Evolutionary conservation across 257 asterid species (phyloP), one percentile per base, ranked within the genome.

Genomic region (Linaria vulgaris): DNA sequence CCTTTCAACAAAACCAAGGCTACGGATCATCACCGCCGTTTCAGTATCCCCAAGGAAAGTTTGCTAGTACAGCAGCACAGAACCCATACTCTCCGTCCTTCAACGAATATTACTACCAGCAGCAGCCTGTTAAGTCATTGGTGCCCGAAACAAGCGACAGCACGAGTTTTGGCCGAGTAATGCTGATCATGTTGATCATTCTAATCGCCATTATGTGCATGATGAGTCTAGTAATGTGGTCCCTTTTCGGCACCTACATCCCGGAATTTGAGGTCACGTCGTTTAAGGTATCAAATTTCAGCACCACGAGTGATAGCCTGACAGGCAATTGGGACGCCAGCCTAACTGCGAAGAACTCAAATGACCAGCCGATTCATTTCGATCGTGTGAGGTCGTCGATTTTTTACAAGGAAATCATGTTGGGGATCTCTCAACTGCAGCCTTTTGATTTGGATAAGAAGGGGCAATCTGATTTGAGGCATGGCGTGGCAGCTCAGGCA

Each of bases 161-260:
- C 16, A 20, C 62, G 47, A 68, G 70, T 14, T 70, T 79, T 31
- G 80, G 78, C 0, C 78, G 80, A 2, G 23, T 76, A 21, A 75
- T 81, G 76, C 39, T 83, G 22, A 68, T 68, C 12, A 20, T 80
- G 13, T 53, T 74, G 79, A 4, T 78, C 0, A 54, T 77, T 17
- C 71, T 82, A 4, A 27, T 82, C 4, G 13, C 70, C 4, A 66
- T 78, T 62, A 66, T 82, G 78, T 59, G 75, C 63, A 57, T 78
- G 76, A 63, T 76, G 62, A 72, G 75, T 71, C 47, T 86, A 4
- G 69, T 76, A 47, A 63, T 82, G 59, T 86, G 86, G 88, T 41
- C 74, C 60, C 74, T 86, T 5, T 86, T 79, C 20, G 88, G 85
- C 1, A 66, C 79, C 34, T 72, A 75, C 45, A 14, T 65, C 0